These are phyloP conservation scores for Coffea eugenioides DNA, from an alignment of 257 asterid genomes.

Conservation along the genomic window DNA sequence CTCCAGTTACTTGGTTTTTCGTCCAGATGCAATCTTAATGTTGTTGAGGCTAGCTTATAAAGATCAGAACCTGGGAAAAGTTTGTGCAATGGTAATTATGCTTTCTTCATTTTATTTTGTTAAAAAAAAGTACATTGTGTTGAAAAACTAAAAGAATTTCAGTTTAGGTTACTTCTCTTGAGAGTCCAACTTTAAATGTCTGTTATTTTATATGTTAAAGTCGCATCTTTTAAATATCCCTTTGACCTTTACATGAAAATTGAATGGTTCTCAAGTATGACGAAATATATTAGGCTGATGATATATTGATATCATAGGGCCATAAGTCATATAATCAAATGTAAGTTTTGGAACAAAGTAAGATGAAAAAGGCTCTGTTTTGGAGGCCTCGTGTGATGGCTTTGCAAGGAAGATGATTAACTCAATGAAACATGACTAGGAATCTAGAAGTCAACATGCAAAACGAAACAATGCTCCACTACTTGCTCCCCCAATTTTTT, in stretches of 20 bases:
- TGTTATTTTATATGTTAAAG: background rate
- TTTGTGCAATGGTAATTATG: slow-evolving; percentile 75
- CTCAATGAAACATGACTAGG: too few relatives aligned
- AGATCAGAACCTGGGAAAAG: slow-evolving; percentile 67
- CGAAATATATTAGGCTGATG: background rate
- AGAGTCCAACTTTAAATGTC: background rate
- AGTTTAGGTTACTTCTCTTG: background rate
- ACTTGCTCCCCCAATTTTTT: too few relatives aligned
- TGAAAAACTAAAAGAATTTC: background rate
- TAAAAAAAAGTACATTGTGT: slow-evolving; percentile 5
- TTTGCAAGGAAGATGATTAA: too few relatives aligned
- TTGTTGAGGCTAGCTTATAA: slow-evolving; percentile 84
- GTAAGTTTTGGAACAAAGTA: background rate
- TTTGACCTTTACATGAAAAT: background rate
- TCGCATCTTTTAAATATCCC: background rate
- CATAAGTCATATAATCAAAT: background rate
- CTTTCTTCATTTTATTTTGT: slow-evolving; percentile 19
- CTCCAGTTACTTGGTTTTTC: slow-evolving; percentile 68
- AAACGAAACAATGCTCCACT: too few relatives aligned
- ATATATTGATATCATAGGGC: background rate
- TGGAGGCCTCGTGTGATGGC: too few relatives aligned
- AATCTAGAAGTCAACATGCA: too few relatives aligned
- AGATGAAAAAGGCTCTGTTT: background rate
- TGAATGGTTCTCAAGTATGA: background rate
- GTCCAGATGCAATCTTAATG: slow-evolving; percentile 72